Percentiles rank a stretch among this genome's conserved stretches.
Conservation (phyloP, 495 filamentous ascomycete species). For the Hyaloscypha finlandica region DNA sequence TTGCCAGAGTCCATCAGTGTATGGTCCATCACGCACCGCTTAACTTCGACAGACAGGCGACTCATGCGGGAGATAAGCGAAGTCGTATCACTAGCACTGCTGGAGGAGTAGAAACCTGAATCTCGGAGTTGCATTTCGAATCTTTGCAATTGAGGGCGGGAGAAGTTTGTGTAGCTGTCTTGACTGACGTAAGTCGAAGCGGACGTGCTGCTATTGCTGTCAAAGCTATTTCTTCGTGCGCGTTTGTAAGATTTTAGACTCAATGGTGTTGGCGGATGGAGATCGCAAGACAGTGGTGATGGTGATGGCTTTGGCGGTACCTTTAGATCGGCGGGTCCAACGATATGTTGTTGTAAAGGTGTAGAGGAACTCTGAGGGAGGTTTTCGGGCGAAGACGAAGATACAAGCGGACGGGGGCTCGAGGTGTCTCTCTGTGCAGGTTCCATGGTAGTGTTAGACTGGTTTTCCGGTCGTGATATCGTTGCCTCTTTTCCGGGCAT, state of each 20-base stretch:
- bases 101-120: background rate
- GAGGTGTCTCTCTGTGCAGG: background rate
- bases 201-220: background rate
- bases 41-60: constrained; percentile 4
- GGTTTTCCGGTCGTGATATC: background rate
- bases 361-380: background rate
- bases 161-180: background rate
- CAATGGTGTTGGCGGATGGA: background rate
- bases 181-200: background rate
- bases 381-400: background rate
- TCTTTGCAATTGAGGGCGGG: background rate
- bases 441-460: background rate
- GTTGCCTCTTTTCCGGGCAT: background rate
- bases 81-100: constrained; percentile 3
- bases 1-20: background rate
- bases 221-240: background rate
- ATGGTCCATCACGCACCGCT: background rate
- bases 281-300: background rate
- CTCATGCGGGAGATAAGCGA: constrained; percentile 8
- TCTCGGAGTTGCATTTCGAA: background rate
- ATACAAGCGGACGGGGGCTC: background rate
- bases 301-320: background rate
- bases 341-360: background rate
- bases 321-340: background rate
- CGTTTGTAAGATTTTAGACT: background rate